These are phyloP conservation scores for Lenzites betulinus DNA, from an alignment of 768 basidiomycete species.

Conservation along the genomic window DNA sequence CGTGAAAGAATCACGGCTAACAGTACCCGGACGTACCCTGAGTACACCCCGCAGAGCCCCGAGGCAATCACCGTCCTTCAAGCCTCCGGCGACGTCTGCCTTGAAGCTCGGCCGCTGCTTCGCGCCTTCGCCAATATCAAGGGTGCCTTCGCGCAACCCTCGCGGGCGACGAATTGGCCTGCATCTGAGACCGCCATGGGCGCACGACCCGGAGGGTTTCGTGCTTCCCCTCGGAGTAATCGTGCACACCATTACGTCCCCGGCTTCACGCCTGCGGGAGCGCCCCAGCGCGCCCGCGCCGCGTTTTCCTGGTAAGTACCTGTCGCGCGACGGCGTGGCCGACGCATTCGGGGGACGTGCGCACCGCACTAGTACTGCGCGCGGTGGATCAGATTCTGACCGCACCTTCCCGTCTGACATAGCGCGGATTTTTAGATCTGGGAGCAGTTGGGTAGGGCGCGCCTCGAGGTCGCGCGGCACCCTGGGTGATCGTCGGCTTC, in stretches of 20 bases:
- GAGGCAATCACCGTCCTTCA: neutral
- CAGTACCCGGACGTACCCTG: no score
- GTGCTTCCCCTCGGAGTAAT: neutral
- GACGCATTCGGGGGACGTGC: neutral
- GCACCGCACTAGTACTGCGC: neutral
- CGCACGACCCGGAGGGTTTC: neutral
- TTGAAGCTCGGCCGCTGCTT: neutral
- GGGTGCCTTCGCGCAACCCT: slow-evolving; percentile 10
- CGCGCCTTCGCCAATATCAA: slow-evolving; percentile 11
- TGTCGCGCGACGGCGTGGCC: neutral
- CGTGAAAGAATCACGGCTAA: no score
- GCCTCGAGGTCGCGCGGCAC: neutral
- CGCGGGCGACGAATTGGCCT: neutral
- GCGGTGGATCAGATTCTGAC: slow-evolving; percentile 5
- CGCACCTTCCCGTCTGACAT: neutral
- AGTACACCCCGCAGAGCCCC: neutral
- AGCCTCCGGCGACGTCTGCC: no score
- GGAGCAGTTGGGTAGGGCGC: neutral
- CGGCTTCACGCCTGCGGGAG: neutral
- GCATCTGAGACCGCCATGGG: slow-evolving; percentile 6
- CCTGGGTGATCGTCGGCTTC: slow-evolving; percentile 3
- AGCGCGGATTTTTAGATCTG: neutral
- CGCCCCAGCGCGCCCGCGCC: no score
- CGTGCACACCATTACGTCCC: slow-evolving; percentile 2
- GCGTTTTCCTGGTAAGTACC: no score